Evolutionary conservation across 768 basidiomycete genomes (phyloP).

Genomic region (Clathrus columnatus): DNA sequence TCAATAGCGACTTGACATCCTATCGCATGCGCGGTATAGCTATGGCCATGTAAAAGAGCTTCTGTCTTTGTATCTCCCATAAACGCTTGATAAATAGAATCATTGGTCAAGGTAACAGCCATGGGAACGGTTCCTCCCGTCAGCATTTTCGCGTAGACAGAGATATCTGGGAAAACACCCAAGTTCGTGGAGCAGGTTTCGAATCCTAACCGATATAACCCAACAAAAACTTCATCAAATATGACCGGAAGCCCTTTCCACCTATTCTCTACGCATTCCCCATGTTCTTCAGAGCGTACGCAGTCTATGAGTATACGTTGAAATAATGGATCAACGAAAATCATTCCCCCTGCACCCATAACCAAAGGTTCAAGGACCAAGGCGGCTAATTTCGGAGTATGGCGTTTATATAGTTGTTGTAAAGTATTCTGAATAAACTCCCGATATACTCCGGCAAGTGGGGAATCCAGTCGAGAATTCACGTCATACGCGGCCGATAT

Average conservation of each 20-base stretch:
- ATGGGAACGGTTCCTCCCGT: constrained; percentile 90
- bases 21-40: constrained; percentile 89
- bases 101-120: constrained; percentile 73
- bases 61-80: constrained; percentile 65
- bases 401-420: constrained; percentile 32
- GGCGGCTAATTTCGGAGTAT: constrained; percentile 47
- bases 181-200: constrained; percentile 56
- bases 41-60: constrained; percentile 89
- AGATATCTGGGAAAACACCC: constrained; percentile 73
- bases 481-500: constrained; percentile 66
- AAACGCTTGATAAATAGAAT: constrained; percentile 76
- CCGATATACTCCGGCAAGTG: constrained; percentile 58
- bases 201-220: constrained; percentile 80
- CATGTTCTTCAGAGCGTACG: constrained; percentile 42
- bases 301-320: constrained; percentile 80
- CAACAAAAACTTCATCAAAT: constrained; percentile 94
- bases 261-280: constrained; percentile 22
- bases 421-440: constrained; percentile 48
- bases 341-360: constrained; percentile 95
- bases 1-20: constrained; percentile 88
- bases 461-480: constrained; percentile 42
- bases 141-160: constrained; percentile 87
- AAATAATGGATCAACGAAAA: constrained; percentile 95
- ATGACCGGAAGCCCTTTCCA: constrained; percentile 81
- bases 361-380: constrained; percentile 86